Conservation (phyloP, 192 early-diverging fungal species). For the Coemansia sp. region DNA sequence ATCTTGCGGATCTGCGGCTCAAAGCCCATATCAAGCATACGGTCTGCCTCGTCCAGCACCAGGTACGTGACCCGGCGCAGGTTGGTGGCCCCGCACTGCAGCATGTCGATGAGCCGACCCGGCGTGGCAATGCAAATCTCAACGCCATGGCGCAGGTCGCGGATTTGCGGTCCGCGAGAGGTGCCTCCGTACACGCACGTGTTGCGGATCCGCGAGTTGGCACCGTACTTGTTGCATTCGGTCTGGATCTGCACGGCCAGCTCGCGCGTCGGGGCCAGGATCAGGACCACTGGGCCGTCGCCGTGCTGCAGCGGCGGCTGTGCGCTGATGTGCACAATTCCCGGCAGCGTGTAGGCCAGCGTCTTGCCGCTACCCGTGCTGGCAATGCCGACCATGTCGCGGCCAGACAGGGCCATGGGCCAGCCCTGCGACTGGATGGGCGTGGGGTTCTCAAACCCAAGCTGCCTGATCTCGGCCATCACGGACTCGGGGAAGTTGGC, state of each 20-base stretch:
- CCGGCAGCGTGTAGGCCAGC: constrained; percentile 88
- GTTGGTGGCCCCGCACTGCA: constrained; percentile 83
- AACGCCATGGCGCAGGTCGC: constrained; percentile 76
- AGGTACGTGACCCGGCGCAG: constrained; percentile 92
- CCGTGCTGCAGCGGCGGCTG: constrained; percentile 87
- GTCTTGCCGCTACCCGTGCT: constrained; percentile 93
- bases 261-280: constrained; percentile 95
- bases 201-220: constrained; percentile 83
- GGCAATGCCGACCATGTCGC: constrained; percentile 89
- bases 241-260: constrained; percentile 95
- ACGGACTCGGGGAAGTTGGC: constrained; percentile 91
- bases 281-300: constrained; percentile 94
- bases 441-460: constrained; percentile 85
- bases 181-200: constrained; percentile 96
- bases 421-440: constrained; percentile 96
- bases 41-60: constrained; percentile 98
- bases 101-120: constrained; percentile 96
- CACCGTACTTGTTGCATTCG: constrained; percentile 91
- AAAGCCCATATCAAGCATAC: constrained; percentile 99
- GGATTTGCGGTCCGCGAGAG: constrained; percentile 82
- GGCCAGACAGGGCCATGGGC: constrained; percentile 95
- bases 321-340: constrained; percentile 97
- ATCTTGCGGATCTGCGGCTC: constrained; percentile 98
- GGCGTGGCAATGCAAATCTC: constrained; percentile 98
- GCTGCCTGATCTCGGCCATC: constrained; percentile 73